Conservation (phyloP, 2,329 filamentous ascomycete species). For the Verticillium alfalfae region DNA sequence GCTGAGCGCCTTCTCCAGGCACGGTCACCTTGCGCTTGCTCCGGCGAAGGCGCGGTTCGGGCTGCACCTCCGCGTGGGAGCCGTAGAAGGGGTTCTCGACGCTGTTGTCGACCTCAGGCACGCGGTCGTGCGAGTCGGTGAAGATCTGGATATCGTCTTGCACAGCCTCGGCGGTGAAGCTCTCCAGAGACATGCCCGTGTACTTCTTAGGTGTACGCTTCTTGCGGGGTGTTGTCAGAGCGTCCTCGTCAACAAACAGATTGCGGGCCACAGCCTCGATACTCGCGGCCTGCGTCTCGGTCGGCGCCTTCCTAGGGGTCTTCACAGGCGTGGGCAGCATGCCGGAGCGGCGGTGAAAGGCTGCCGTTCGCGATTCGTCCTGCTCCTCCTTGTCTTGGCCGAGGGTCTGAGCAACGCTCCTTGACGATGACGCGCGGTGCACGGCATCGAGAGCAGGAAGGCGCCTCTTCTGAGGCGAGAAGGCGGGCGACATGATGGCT, state of each 20-base stretch:
- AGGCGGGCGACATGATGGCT: constrained; percentile 18
- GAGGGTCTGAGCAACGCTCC: constrained; percentile 35
- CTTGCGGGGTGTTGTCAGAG: constrained; percentile 55
- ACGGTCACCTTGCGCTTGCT: constrained; percentile 51
- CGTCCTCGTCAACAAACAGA: constrained; percentile 55
- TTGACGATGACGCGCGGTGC: constrained; percentile 38
- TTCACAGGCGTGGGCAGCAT: constrained; percentile 77
- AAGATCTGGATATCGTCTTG: constrained; percentile 64
- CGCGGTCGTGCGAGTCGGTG: constrained; percentile 72
- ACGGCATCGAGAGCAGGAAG: constrained; percentile 39
- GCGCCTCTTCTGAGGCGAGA: constrained; percentile 38
- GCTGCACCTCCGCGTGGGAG: constrained; percentile 27
- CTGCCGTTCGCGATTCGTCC: constrained; percentile 9
- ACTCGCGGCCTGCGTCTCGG: constrained; percentile 42
- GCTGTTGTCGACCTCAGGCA: constrained; percentile 62
- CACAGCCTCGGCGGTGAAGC: constrained; percentile 52
- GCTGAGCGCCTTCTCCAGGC: constrained; percentile 50
- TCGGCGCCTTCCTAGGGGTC: constrained; percentile 63
- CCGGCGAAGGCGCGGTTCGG: constrained; percentile 39
- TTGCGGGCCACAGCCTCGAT: constrained; percentile 53
- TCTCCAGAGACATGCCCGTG: constrained; percentile 47
- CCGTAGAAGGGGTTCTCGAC: constrained; percentile 69
- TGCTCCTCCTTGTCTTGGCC: constrained; percentile 16
- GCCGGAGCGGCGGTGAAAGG: constrained; percentile 29
- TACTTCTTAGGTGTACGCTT: constrained; percentile 50